Conservation (phyloP, 2,329 filamentous ascomycete genomes). For the Pseudogymnoascus pannorum region DNA sequence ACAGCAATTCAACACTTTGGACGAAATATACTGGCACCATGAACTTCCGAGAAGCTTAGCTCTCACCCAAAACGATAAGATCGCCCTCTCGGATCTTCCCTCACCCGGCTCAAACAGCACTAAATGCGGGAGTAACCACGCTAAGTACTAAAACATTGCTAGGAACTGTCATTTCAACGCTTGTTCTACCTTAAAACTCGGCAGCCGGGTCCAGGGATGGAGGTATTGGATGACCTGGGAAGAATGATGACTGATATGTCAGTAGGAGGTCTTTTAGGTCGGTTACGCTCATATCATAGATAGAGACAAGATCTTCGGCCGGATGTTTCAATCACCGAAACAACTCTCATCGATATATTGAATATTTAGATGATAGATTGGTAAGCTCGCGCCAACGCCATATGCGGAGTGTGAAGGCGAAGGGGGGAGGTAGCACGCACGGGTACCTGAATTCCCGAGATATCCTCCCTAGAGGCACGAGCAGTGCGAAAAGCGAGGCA, state of each 20-base stretch:
- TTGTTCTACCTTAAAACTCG: neutral
- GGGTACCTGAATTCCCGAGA: neutral
- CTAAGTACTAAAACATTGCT: neutral
- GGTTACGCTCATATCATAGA: no score
- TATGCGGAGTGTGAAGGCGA: neutral
- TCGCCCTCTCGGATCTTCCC: slow-evolving; percentile 4
- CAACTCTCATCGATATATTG: neutral
- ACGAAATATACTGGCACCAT: neutral
- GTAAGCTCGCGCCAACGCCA: neutral
- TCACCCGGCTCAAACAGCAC: neutral
- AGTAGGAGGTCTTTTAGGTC: no score
- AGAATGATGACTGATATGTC: neutral
- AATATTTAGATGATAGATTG: neutral
- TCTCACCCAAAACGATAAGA: neutral
- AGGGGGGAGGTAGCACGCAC: neutral
- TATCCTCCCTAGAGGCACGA: neutral
- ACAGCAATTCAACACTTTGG: neutral
- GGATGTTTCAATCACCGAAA: slow-evolving; percentile 2
- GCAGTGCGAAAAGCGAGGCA: neutral
- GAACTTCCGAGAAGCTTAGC: neutral
- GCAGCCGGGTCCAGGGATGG: no score
- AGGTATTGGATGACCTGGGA: neutral
- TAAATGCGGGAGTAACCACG: neutral
- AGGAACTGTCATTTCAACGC: neutral
- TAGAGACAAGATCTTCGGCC: neutral